Evolutionary conservation across 345 rosid species (phyloP), one percentile per base, ranked within the genome.

Genomic region (Eutrema heterophyllum): DNA sequence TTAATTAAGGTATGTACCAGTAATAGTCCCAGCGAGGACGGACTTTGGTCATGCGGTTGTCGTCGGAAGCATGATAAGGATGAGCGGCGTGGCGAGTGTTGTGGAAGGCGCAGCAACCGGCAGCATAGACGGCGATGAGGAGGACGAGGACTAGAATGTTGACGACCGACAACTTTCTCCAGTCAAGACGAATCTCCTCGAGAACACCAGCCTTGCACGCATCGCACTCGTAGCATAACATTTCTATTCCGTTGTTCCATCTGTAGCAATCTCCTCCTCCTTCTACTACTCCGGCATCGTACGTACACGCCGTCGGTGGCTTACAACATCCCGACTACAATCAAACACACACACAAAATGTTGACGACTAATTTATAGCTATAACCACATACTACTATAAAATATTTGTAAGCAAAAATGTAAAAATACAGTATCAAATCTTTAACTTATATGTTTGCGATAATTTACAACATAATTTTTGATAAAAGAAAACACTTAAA

Each of bases 171-270:
- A 96, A 77, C 79, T 89, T 92, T 65, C 83, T 94, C 97, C 98
- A 96, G 46, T 83, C 96, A 59, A 84, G 79, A 77, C 93, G 82
- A 5, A 89, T 80, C 40, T 85, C 87, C 52, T 96, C 99, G 5
- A 96, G 84, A 33, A 87, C 97, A 9, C 96, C 99, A 27, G 98
- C 98, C 68, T 92, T 96, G 73, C 99, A 96, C 0, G 99, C 87
- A 79, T 90, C 97, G 15, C 99, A 96, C 75, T 90, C 99, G 27
- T 87, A 92, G 74, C 99, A 96, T 11, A 92, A 83, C 75, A 83
- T 7, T 0, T 74, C 68, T 0, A 86, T 84, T 0, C 72, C 81
- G 35, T 90, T 90, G 78, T 79, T 92, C 99, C 99, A 96, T 44
- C 78, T 66, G 64, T 84, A 88, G 61, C 99, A 96, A 67, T 96